phyloP scores from a whole-genome alignment of 2,329 filamentous ascomycete species.

The Coniochaeta pulveracea region DNA sequence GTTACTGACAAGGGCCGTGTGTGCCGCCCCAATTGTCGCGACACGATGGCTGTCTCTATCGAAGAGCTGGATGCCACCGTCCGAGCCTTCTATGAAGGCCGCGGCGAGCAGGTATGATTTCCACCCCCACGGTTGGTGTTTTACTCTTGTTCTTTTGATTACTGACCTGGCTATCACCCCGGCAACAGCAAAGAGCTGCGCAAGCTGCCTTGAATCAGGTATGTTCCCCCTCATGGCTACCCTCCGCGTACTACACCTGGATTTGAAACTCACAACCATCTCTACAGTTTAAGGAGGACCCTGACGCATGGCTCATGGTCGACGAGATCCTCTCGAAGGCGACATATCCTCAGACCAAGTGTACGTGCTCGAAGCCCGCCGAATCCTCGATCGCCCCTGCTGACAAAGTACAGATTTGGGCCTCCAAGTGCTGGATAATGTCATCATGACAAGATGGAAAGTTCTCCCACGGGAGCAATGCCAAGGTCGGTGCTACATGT shows the following conservation, averaged over 20 bases:
- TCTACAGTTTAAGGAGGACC: constrained; percentile 93
- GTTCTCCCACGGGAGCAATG: constrained; percentile 93
- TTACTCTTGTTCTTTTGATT: constrained; percentile 9
- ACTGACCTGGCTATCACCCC: constrained; percentile 24
- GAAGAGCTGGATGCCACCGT: constrained; percentile 94
- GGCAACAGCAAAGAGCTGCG: constrained; percentile 79
- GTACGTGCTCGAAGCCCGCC: constrained; percentile 36
- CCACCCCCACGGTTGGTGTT: constrained; percentile 1
- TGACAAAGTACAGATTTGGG: constrained; percentile 58
- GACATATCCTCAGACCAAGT: constrained; percentile 92
- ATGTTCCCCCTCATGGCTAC: constrained; percentile 22
- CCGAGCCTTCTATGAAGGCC: constrained; percentile 93
- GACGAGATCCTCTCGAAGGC: constrained; percentile 94
- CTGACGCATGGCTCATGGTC: constrained; percentile 93
- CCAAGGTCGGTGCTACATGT: constrained; percentile 48
- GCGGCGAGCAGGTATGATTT: constrained; percentile 71
- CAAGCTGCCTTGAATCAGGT: constrained; percentile 90
- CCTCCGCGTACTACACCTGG: constrained; percentile 1
- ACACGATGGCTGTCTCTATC: constrained; percentile 60
- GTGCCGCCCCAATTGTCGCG: too few species aligned
- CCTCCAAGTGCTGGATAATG: constrained; percentile 92
- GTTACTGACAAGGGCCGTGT: too few species aligned
- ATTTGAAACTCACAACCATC: not conserved
- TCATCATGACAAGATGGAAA: constrained; percentile 99
- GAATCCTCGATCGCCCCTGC: constrained; percentile 8